Evolutionary conservation across 345 rosid species (phyloP), one percentile per base, ranked within the genome.

Genomic region (Lagerstroemia speciosa): DNA sequence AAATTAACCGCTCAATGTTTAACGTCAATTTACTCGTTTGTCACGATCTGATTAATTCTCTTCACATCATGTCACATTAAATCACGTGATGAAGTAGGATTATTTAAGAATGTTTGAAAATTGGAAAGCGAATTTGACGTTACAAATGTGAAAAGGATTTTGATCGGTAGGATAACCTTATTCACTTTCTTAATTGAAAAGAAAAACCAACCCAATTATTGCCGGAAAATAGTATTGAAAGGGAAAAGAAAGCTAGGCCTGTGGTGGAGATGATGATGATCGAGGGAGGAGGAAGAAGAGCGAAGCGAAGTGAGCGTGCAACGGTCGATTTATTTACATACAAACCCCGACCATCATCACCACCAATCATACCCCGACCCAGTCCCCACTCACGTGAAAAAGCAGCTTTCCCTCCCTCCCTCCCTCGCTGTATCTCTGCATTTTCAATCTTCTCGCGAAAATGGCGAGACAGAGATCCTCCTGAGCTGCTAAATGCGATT

Each of bases 401-500:
- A 70, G 53, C 62, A 34, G 68, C 62, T 26, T 19, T 19, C 40
- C 45, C 55, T 3, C 48, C 34, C 33, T 52, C 50, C 65, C 33
- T 68, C 63, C 45, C 65, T 65, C 26, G 37, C 52, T 72, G 40
- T 45, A n/a, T 40, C 20, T 27, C 30, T n/a, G 14, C 41, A 22
- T 53, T 57, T 52, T 45, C 8, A 20, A 24, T 8, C 66, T 30
- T 48, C 33, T 30, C 62, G 46, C 57, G 62, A 64, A 71, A 67
- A 75, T 75, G 65, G 66, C 57, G 71, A 55, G 67, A 58, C 34
- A 29, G 4, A 26, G 60, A 8, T 22, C 48, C 63, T 9, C n/a
- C 75, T 31, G 55, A 76, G 77, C 81, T 75, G 72, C 76, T 81
- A 78, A 75, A 86, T 89, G 94, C 84, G 73, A 33, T 82, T 78